Percentiles rank a stretch among this genome's conserved stretches.
Conservation (phyloP, 164 flowering plant genomes). For the Warburgia ugandensis region DNA sequence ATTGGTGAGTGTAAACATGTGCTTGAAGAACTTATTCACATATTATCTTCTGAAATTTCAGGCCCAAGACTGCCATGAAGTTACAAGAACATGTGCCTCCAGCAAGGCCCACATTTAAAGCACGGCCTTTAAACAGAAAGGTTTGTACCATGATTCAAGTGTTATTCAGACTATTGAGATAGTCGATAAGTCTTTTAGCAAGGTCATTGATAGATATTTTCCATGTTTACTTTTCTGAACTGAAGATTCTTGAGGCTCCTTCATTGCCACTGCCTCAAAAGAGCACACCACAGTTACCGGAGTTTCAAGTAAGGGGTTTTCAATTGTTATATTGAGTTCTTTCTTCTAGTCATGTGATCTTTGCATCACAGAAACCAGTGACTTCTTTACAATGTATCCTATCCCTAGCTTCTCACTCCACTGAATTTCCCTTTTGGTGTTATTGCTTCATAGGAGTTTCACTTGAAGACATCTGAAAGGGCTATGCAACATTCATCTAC, state of each 20-base stretch:
- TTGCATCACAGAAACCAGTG: background rate
- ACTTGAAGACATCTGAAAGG: slow-evolving; percentile 70
- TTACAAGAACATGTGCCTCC: slow-evolving; percentile 20
- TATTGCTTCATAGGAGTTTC: slow-evolving; percentile 46
- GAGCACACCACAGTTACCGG: slow-evolving; percentile 61
- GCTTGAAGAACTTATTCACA: background rate
- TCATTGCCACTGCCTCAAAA: slow-evolving; percentile 49
- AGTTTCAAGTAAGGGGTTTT: slow-evolving; percentile 62
- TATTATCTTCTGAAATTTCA: slow-evolving; percentile 24
- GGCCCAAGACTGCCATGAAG: slow-evolving; percentile 41
- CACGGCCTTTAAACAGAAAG: slow-evolving; percentile 84
- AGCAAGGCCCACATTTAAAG: slow-evolving; percentile 47
- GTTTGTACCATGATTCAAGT: slow-evolving; percentile 32
- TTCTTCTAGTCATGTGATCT: too few species aligned
- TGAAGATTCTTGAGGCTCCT: slow-evolving; percentile 79
- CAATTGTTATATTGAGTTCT: too few species aligned
- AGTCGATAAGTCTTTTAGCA: too few species aligned
- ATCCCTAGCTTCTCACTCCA: too few species aligned
- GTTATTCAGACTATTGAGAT: too few species aligned
- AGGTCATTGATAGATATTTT: too few species aligned
- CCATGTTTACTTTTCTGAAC: background rate
- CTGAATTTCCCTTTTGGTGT: background rate
- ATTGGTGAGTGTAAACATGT: background rate
- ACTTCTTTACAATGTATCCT: too few species aligned
- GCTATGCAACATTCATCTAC: slow-evolving; percentile 53